Evolutionary conservation across 768 basidiomycete species (phyloP), one percentile per base, ranked within the genome.

Genomic region (button mushroom (Agaricus bisporus)): DNA sequence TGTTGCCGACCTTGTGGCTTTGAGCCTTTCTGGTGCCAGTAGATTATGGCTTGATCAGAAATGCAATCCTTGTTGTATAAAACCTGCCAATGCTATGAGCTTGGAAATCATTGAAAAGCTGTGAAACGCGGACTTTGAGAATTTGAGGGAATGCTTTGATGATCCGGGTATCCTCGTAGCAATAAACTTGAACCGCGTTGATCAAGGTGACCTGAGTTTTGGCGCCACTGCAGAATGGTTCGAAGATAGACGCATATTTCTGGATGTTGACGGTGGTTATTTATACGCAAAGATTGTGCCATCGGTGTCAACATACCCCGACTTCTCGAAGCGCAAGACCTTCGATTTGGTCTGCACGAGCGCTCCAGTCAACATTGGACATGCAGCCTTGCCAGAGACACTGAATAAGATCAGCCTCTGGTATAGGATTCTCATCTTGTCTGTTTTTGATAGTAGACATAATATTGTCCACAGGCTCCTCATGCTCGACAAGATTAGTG

Each of bases 21-120:
- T 45, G 94, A 88, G 48, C 97, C 95, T 72, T 99, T 99, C 73
- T 91, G 86, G 70, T 92, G 77, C 95, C 95, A 99, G 70, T 97
- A 98, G 56, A 98, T 88, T 64, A 99, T 95, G 56, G 95, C 94
- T 65, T 95, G 88, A 64, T 95, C 93, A 51, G 93, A 90, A 61
- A 98, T 79, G 70, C 93, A 93, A 63, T 99, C 95, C 63, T 89
- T 85, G 73, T 95, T 95, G 74, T 97, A 98, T 68, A 98, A 76
- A 61, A 95, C 86, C 91, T 93, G 41, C 29, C 50, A n/a, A 41
- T 38, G 17, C 36, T 28, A 52, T 43, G 25, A 59, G 45, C 46
- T 15, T n/a, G 36, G 45, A 28, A 22, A 37, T 48, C 7, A 29
- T 25, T n/a, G 18, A 35, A 7, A 41, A 49, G 5, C 48, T 46